Base-by-base conservation (phyloP, 768 basidiomycete genomes). In the Lentinula boryana region DNA sequence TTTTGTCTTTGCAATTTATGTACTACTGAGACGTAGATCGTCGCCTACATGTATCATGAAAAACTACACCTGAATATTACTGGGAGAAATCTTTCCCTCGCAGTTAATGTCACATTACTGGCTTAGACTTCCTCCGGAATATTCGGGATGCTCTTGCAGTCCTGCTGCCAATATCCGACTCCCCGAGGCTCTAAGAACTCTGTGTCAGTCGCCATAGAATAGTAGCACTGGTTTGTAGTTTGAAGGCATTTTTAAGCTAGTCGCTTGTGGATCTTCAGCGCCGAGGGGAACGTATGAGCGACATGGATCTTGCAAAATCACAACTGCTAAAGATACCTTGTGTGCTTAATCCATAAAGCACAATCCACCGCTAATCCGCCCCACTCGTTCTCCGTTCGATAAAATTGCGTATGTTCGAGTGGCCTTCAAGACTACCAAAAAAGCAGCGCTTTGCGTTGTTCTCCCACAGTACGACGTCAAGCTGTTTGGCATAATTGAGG, bases 391-490 rank as follows among this genome's bases (percentile, higher is more conserved):
- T 78, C 67, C 89, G 78, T 72, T 92, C 89, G 64, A 92, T 91
- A 72, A 91, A 92, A 12, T 82, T 85, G 68, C 85, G 83, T 69
- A 93, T 89, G 66, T 87, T 89, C 38, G 82, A 76, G 70, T 93
- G 91, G 2, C 89, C 91, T 55, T 89, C 90, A 59, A 86, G 65
- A 64, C 80, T 89, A 27, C 85, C 91, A 74, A 95, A 94, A 78
- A 96, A 92, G 73, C 85, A 89, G 60, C 91, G 81, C 68, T 86
- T 86, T 27, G 77, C 68, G 23, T 81, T 62, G 69, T 82, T 92
- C 74, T 95, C 91, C 91, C 93, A 94, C 51, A 95, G 63, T 13
- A 95, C 87, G 36, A 91, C 87, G 61, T 83, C 86, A 41, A 95
- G 75, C 71, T 93, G 84, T 68, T 82, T 86, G 38, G 95, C 94